A percentile compares a stretch with the other conserved stretches of the same genome.
These are phyloP conservation scores for Fraxinus angustifolia DNA, from an alignment of 305 asterid genomes.

Conservation along the genomic window DNA sequence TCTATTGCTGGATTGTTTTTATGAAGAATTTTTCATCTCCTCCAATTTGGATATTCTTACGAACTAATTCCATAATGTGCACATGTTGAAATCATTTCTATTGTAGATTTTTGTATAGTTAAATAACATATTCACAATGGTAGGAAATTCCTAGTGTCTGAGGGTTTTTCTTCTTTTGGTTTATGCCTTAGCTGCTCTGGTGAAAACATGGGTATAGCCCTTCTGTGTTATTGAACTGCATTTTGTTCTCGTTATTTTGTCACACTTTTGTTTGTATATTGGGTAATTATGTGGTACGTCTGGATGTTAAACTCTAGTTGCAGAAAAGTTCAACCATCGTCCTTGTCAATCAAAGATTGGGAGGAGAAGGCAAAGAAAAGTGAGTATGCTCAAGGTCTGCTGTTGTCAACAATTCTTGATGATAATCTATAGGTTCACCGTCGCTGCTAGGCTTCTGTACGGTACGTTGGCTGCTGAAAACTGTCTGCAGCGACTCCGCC, in stretches of 20 bases:
- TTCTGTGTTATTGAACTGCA: not conserved
- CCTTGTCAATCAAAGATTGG: slow-evolving; percentile 47
- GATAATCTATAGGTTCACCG: slow-evolving; percentile 24
- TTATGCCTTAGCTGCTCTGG: not conserved
- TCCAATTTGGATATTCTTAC: not conserved
- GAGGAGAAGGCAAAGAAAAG: slow-evolving; percentile 46
- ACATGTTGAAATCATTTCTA: not conserved
- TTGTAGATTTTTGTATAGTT: not conserved
- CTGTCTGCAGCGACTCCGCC: slow-evolving; percentile 6
- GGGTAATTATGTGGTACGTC: not conserved
- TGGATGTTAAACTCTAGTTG: slow-evolving; percentile 8
- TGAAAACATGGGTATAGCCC: not conserved
- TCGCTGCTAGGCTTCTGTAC: slow-evolving; percentile 6
- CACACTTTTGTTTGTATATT: slow-evolving; percentile 6
- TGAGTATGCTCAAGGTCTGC: slow-evolving; percentile 44
- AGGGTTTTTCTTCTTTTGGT: not conserved
- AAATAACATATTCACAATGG: not conserved
- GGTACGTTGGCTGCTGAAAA: not conserved
- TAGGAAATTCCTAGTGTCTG: not conserved
- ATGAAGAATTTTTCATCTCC: not conserved
- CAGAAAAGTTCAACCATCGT: slow-evolving; percentile 37
- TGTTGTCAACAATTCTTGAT: slow-evolving; percentile 43
- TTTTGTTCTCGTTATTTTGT: not conserved
- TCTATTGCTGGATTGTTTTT: not conserved
- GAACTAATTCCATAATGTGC: not conserved